Evolutionary conservation across 1,139 yeast species (phyloP), one percentile per base, ranked within the genome.

Genomic region (Wickerhamomyces sp.): DNA sequence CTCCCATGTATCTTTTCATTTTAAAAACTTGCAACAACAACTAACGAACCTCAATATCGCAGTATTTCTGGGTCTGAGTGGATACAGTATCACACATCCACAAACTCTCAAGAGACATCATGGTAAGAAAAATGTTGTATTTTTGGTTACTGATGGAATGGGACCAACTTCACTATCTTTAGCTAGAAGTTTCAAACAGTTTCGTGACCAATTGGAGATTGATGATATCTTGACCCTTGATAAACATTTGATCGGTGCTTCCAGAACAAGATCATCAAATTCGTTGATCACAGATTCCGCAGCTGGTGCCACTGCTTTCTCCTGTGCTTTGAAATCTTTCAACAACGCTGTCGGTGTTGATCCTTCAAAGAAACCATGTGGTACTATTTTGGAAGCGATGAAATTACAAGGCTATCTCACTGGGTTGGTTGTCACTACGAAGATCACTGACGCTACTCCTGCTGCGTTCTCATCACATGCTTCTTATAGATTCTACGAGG

Each of bases 121-220:
- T 11, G 15, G 41, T 21, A 68, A 68, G 55, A 75, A 73, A 50
- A 86, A 86, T 49, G 71, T 86, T 36, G 81, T 87, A 32, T 83
- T 87, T 64, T 78, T 86, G 75, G 93, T 87, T 16, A 80, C 94
- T 2, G 96, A 87, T 57, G 95, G 96, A 18, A 85, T 86, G 82
- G 95, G 95, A 0, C 94, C 95, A 2, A 82, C 93, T 0, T 78
- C 91, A 4, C 57, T 86, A 41, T 77, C 88, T 6, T 61, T 86
- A 54, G 78, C 95, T 2, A 70, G 95, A 47, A 72, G 80, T 15
- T 86, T 71, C 61, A 69, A 71, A 38, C 93, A 85, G 55, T 62
- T 58, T 45, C 61, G 73, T 32, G 75, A 80, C 35, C 59, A 61
- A 4, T 62, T 81, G 30, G 57, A 70, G 3, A 58, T 65, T 30